These are phyloP conservation scores for Oidiodendron maius DNA, from an alignment of 495 filamentous ascomycete genomes.

Conservation along the genomic window DNA sequence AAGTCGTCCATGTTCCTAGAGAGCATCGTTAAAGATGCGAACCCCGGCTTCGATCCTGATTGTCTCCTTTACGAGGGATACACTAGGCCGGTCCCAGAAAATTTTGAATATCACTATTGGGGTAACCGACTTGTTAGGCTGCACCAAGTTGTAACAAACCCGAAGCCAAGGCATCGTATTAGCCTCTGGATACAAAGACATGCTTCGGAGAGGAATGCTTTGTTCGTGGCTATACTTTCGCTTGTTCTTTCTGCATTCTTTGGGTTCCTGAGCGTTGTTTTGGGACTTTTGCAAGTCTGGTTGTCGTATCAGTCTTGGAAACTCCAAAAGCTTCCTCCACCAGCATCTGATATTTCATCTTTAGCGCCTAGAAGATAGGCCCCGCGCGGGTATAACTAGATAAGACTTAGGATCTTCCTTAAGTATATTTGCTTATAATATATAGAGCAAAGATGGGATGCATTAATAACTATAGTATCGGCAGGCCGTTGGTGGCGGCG, in stretches of 20 bases:
- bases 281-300: slow-evolving; percentile 9
- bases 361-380: no score
- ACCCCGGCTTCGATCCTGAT: slow-evolving; percentile 12
- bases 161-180: slow-evolving; percentile 16
- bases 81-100: slow-evolving; percentile 10
- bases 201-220: slow-evolving; percentile 17
- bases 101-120: slow-evolving; percentile 19
- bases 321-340: neutral
- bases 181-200: slow-evolving; percentile 17
- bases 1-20: slow-evolving; percentile 13
- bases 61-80: slow-evolving; percentile 14
- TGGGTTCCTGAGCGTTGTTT: slow-evolving; percentile 12
- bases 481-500: no score
- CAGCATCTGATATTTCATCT: no score
- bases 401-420: no score
- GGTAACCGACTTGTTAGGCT: slow-evolving; percentile 12
- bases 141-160: slow-evolving; percentile 12
- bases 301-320: slow-evolving; percentile 1
- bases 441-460: no score
- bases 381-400: no score
- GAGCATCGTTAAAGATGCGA: slow-evolving; percentile 4
- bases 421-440: no score
- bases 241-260: slow-evolving; percentile 12
- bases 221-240: slow-evolving; percentile 13
- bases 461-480: no score